Evolutionary conservation across 805 yeast genomes (phyloP).

Genomic region (Starmera caribaea): DNA sequence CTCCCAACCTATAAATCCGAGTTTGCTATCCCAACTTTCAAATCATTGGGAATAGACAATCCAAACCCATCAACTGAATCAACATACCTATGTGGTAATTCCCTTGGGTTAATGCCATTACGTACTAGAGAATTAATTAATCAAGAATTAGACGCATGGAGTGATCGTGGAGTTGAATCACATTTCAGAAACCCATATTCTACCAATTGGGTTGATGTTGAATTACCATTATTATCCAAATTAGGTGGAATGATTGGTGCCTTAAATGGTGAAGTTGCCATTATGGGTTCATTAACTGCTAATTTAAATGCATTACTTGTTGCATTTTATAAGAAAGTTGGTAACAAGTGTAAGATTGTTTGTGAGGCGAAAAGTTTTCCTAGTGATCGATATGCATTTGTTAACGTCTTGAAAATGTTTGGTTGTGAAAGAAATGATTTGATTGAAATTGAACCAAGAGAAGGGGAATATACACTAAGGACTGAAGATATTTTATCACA

Average conservation of each 20-base stretch:
- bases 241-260: slow-evolving; percentile 77
- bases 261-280: slow-evolving; percentile 64
- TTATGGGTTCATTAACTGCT: slow-evolving; percentile 79
- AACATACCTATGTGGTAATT: slow-evolving; percentile 81
- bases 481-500: slow-evolving; percentile 53
- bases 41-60: slow-evolving; percentile 40
- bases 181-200: slow-evolving; percentile 63
- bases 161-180: slow-evolving; percentile 68
- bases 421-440: slow-evolving; percentile 47
- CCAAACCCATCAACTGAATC: slow-evolving; percentile 16
- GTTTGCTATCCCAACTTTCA: slow-evolving; percentile 60
- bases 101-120: slow-evolving; percentile 85
- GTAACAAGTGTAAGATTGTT: slow-evolving; percentile 53
- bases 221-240: slow-evolving; percentile 61
- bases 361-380: slow-evolving; percentile 89
- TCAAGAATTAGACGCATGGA: slow-evolving; percentile 78
- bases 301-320: slow-evolving; percentile 68
- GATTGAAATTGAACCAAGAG: slow-evolving; percentile 54
- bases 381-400: slow-evolving; percentile 81
- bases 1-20: slow-evolving; percentile 29
- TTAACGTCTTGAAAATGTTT: slow-evolving; percentile 57
- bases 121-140: slow-evolving; percentile 45
- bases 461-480: slow-evolving; percentile 43
- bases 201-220: slow-evolving; percentile 79
- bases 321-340: slow-evolving; percentile 65